Percentiles rank a stretch among this genome's conserved stretches.
Evolutionary conservation across 2,329 filamentous ascomycete genomes (phyloP).

Genomic region (Aspergillus fumigatiaffinis): DNA sequence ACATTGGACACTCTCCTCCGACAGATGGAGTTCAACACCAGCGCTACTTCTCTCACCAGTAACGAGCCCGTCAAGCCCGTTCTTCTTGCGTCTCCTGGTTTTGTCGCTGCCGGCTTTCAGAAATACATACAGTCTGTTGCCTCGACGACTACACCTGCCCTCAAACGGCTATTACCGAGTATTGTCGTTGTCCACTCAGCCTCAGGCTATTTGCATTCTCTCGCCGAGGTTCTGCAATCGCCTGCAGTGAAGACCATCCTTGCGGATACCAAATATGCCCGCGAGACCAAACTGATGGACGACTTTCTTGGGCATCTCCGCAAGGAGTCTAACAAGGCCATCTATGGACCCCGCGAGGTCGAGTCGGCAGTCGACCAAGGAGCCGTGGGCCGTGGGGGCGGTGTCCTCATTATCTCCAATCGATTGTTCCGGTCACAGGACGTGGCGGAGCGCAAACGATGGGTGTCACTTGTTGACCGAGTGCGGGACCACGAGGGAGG

Average conservation of each 20-base stretch:
- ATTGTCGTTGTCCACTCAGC: conserved; percentile 74
- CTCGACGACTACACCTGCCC: conserved; percentile 54
- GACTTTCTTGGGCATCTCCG: conserved; percentile 73
- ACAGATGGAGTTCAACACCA: conserved; percentile 66
- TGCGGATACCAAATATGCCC: conserved; percentile 81
- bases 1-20: conserved; percentile 71
- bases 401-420: conserved; percentile 81
- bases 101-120: conserved; percentile 76
- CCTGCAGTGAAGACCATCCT: conserved; percentile 73
- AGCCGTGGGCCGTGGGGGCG: conserved; percentile 81
- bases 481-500: conserved; percentile 79
- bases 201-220: conserved; percentile 78
- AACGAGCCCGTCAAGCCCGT: conserved; percentile 54
- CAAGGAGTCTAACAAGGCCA: conserved; percentile 80
- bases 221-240: conserved; percentile 82
- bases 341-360: conserved; percentile 83
- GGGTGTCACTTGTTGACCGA: conserved; percentile 80
- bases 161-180: conserved; percentile 65
- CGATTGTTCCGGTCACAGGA: conserved; percentile 80
- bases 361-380: conserved; percentile 79
- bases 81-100: conserved; percentile 84
- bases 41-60: conserved; percentile 34
- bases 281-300: conserved; percentile 81
- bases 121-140: conserved; percentile 63
- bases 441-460: conserved; percentile 69